Evolutionary conservation across 2,329 filamentous ascomycete genomes (phyloP).

Genomic region (Chaetomium globosum): DNA sequence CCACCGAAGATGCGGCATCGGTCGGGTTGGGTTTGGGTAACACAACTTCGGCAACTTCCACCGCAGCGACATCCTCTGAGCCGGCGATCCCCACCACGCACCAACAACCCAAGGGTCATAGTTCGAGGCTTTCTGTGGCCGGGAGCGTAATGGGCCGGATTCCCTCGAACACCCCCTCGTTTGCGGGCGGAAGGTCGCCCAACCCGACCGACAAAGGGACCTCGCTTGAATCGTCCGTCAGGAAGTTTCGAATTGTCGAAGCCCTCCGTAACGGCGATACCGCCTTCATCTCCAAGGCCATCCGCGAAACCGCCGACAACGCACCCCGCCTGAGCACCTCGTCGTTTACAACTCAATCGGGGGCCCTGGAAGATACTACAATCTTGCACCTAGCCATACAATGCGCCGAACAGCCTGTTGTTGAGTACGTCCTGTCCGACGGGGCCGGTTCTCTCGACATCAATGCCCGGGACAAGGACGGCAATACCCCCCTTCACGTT

Average conservation of each 20-base stretch:
- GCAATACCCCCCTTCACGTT: constrained; percentile 89
- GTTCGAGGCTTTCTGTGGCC: constrained; percentile 51
- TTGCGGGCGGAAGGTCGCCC: constrained; percentile 39
- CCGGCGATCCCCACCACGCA: constrained; percentile 44
- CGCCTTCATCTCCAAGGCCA: constrained; percentile 81
- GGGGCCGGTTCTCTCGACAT: constrained; percentile 71
- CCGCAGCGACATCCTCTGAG: constrained; percentile 41
- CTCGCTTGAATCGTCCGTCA: constrained; percentile 88
- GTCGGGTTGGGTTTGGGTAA: constrained; percentile 42
- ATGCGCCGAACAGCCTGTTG: constrained; percentile 87
- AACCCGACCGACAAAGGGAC: constrained; percentile 47
- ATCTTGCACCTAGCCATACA: constrained; percentile 93
- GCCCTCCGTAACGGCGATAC: constrained; percentile 89
- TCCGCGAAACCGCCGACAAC: constrained; percentile 65
- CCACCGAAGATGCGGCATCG: constrained; percentile 49
- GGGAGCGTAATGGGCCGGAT: constrained; percentile 48
- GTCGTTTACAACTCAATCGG: constrained; percentile 51
- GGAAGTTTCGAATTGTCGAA: constrained; percentile 93
- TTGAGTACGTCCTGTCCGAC: constrained; percentile 90
- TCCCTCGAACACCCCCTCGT: constrained; percentile 45
- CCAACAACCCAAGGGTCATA: constrained; percentile 48
- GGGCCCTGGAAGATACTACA: constrained; percentile 75
- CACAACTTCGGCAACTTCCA: constrained; percentile 43
- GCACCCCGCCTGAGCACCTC: constrained; percentile 60
- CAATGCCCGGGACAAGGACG: constrained; percentile 88